Percentiles rank a stretch among this genome's conserved stretches.
These are phyloP conservation scores for Phragmites australis DNA, from an alignment of 176 grass and related monocot species.

Conservation along the genomic window DNA sequence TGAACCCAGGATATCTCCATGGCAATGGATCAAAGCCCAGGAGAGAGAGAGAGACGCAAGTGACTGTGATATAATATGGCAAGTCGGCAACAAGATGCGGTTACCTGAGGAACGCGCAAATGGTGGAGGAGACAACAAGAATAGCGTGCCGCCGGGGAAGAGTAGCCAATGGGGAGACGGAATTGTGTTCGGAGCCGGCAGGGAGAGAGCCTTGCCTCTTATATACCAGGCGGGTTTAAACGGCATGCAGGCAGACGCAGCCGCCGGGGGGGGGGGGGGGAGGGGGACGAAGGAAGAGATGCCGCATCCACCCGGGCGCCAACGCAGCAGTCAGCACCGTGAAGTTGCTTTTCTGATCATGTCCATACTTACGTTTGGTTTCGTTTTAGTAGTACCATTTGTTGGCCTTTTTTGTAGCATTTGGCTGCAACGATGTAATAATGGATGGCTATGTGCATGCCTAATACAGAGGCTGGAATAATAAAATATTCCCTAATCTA, in stretches of 20 bases:
- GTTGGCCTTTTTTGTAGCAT: too few relatives aligned
- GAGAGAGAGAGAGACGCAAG: background rate
- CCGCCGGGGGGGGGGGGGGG: background rate
- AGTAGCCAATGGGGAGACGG: background rate
- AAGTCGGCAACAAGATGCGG: background rate
- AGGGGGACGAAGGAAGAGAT: background rate
- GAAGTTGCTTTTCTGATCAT: too few relatives aligned
- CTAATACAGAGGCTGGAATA: too few relatives aligned
- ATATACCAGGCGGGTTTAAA: background rate
- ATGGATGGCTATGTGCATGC: too few relatives aligned
- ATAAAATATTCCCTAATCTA: too few relatives aligned
- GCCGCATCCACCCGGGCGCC: slow-evolving; percentile 32
- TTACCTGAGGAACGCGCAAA: background rate
- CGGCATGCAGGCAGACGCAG: background rate
- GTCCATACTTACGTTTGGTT: too few relatives aligned
- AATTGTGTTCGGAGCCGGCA: background rate
- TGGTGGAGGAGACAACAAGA: background rate
- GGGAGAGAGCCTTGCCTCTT: background rate
- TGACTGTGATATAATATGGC: too few relatives aligned
- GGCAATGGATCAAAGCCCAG: background rate
- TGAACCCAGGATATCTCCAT: background rate
- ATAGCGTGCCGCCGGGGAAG: background rate
- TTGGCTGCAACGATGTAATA: too few relatives aligned
- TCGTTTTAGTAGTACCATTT: too few relatives aligned
- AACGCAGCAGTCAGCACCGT: slow-evolving; percentile 1